Evolutionary conservation across 176 grass and related monocot species (phyloP).

Genomic region (Juncus effusus): DNA sequence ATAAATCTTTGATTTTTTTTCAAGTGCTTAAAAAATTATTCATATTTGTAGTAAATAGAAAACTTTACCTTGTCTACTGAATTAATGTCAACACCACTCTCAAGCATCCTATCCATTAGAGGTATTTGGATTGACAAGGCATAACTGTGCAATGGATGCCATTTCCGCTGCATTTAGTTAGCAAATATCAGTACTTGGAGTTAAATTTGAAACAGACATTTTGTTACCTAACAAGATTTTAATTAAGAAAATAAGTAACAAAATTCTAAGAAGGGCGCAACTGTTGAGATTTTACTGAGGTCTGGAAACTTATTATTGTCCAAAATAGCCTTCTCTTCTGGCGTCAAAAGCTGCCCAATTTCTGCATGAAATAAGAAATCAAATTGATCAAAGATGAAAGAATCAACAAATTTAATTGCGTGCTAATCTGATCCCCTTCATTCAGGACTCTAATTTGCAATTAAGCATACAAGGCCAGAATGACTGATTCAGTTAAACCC

Average conservation of each 20-base stretch:
- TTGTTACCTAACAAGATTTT: neutral
- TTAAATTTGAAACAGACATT: conserved; percentile 10
- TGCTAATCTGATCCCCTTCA: neutral
- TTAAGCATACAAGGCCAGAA: neutral
- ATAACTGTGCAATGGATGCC: conserved; percentile 70
- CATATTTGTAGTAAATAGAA: conserved; percentile 2
- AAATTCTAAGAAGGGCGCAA: conserved; percentile 30
- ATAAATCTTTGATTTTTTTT: neutral
- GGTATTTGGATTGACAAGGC: conserved; percentile 71
- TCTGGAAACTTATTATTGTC: conserved; percentile 46
- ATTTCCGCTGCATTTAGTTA: conserved; percentile 65
- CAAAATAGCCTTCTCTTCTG: conserved; percentile 79
- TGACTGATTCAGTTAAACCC: neutral
- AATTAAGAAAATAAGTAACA: no score
- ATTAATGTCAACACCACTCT: conserved; percentile 62
- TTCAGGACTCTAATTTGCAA: neutral
- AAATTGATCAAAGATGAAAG: conserved; percentile 5
- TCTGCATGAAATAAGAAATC: conserved; percentile 39
- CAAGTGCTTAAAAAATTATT: neutral
- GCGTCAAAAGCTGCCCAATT: conserved; percentile 64
- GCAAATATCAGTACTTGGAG: neutral
- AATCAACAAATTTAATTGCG: conserved; percentile 4
- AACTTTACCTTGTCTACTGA: conserved; percentile 49
- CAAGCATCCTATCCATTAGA: conserved; percentile 73
- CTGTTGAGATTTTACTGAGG: conserved; percentile 66